Evolutionary conservation across 805 yeast genomes (phyloP).

Genomic region (Spathaspora hagerdaliae): DNA sequence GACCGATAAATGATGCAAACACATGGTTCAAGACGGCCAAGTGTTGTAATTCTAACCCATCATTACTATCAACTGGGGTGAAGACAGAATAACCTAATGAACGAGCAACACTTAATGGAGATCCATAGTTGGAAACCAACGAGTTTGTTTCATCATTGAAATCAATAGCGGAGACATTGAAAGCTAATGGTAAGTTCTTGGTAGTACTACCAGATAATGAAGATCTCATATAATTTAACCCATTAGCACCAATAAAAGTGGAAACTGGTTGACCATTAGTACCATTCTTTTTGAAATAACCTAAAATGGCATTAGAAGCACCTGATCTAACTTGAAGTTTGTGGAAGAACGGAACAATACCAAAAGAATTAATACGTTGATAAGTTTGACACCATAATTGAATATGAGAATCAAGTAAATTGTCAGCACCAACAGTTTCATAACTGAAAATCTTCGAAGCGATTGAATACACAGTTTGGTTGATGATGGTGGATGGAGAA

Average conservation of each 20-base stretch:
- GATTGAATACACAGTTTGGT: constrained; percentile 50
- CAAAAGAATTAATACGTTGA: constrained; percentile 47
- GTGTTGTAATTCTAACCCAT: constrained; percentile 60
- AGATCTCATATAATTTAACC: constrained; percentile 66
- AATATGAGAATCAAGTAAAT: constrained; percentile 56
- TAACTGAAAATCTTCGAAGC: constrained; percentile 62
- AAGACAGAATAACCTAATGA: constrained; percentile 63
- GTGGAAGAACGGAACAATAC: constrained; percentile 58
- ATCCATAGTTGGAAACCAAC: constrained; percentile 60
- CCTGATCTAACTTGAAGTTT: constrained; percentile 75
- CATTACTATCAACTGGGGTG: constrained; percentile 51
- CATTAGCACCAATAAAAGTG: constrained; percentile 62
- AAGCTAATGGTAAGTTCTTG: constrained; percentile 50
- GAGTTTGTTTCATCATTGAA: constrained; percentile 51
- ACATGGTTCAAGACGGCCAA: constrained; percentile 61
- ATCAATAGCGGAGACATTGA: constrained; percentile 75
- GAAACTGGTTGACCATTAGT: constrained; percentile 34
- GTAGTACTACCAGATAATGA: constrained; percentile 30
- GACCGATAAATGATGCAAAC: constrained; percentile 45
- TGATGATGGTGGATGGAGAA: constrained; percentile 51
- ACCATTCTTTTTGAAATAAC: constrained; percentile 47
- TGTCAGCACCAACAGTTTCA: constrained; percentile 59
- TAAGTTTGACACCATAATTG: constrained; percentile 55
- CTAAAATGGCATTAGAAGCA: constrained; percentile 75
- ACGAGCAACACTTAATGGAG: constrained; percentile 60